phyloP scores from a whole-genome alignment of 208 protist species.

The Naegleria lovaniensis region DNA sequence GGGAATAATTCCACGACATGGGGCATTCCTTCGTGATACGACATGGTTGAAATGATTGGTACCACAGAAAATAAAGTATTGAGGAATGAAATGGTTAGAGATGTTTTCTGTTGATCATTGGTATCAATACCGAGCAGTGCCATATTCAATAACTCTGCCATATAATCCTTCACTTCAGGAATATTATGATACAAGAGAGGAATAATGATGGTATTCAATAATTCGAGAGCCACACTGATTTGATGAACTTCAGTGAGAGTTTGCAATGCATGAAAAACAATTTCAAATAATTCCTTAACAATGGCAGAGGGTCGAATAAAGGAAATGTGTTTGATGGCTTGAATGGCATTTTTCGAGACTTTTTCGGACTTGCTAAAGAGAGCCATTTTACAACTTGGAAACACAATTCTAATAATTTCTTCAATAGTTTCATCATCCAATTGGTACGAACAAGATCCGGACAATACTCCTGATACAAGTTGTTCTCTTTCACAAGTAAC shows the following conservation, averaged over 20 bases:
- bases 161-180: background rate
- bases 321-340: slow-evolving; percentile 19
- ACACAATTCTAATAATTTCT: background rate
- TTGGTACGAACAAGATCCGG: background rate
- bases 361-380: background rate
- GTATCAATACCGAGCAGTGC: slow-evolving; percentile 12
- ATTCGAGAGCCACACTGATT: background rate
- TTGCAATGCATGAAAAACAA: slow-evolving; percentile 12
- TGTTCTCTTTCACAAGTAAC: background rate
- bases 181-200: background rate
- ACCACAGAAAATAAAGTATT: background rate
- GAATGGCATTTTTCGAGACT: background rate
- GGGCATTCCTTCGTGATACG: background rate
- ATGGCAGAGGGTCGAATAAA: background rate
- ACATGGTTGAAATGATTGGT: background rate
- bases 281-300: background rate
- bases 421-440: background rate
- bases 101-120: slow-evolving; percentile 24
- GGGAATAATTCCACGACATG: background rate
- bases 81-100: background rate
- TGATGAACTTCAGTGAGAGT: slow-evolving; percentile 29
- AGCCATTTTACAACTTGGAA: background rate
- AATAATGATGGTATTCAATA: background rate
- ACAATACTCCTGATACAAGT: too few species aligned
- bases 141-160: background rate